Percentiles rank a stretch among this genome's conserved stretches.
These are phyloP conservation scores for Roridomyces roridus DNA, from an alignment of 768 basidiomycete species.

Conservation along the genomic window DNA sequence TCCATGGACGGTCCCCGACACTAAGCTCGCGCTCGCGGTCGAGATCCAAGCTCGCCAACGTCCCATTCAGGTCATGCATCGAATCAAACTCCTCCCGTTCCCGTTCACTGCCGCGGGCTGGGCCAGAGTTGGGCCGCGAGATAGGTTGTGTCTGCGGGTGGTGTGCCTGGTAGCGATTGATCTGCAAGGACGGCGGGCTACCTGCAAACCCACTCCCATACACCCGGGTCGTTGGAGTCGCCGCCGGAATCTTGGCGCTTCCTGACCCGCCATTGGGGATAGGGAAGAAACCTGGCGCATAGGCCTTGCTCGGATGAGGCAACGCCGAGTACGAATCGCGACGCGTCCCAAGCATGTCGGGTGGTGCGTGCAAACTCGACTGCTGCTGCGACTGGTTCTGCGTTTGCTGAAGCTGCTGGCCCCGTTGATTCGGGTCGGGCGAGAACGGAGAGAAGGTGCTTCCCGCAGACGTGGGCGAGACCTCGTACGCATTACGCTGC, in stretches of 20 bases:
- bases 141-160: slow-evolving; percentile 46
- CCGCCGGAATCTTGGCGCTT: slow-evolving; percentile 44
- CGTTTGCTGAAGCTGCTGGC: slow-evolving; percentile 32
- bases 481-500: slow-evolving; percentile 18
- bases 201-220: slow-evolving; percentile 57
- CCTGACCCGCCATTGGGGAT: slow-evolving; percentile 13
- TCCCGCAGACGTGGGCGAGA: slow-evolving; percentile 12
- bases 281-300: slow-evolving; percentile 56
- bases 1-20: slow-evolving; percentile 28
- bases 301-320: slow-evolving; percentile 56
- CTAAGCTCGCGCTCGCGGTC: not conserved
- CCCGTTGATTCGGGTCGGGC: slow-evolving; percentile 66
- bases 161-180: slow-evolving; percentile 47
- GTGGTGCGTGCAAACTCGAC: slow-evolving; percentile 14
- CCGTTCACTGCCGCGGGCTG: slow-evolving; percentile 30
- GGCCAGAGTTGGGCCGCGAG: slow-evolving; percentile 60
- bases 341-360: slow-evolving; percentile 31
- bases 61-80: slow-evolving; percentile 77
- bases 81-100: slow-evolving; percentile 51
- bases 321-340: slow-evolving; percentile 43
- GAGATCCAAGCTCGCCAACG: slow-evolving; percentile 57
- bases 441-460: slow-evolving; percentile 76
- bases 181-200: slow-evolving; percentile 42
- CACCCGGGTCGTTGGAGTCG: slow-evolving; percentile 48
- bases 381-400: slow-evolving; percentile 19